These are phyloP conservation scores for Nitzschia sp. DNA, from an alignment of 108 stramenopile genomes.

Conservation along the genomic window DNA sequence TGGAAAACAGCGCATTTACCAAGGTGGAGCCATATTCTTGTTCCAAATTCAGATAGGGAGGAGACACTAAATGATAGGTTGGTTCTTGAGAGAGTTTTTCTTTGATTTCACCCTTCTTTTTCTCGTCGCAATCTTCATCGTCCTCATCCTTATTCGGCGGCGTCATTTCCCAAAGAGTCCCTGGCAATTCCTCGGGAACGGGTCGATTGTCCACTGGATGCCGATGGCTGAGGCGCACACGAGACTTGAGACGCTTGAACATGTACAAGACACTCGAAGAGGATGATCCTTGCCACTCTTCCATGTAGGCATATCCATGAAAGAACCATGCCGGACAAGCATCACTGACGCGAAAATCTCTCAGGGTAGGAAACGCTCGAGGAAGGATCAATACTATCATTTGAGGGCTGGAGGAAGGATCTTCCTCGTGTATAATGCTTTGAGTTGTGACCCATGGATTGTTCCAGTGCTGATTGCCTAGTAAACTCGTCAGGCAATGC, in stretches of 20 bases:
- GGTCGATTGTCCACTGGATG: background rate
- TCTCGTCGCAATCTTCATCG: slow-evolving; percentile 11
- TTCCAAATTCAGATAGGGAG: slow-evolving; percentile 59
- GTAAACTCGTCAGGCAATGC: slow-evolving; percentile 38
- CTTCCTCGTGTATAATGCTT: background rate
- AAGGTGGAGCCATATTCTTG: slow-evolving; percentile 34
- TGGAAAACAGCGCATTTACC: slow-evolving; percentile 40
- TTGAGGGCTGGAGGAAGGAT: background rate
- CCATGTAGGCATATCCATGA: slow-evolving; percentile 27
- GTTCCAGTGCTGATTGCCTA: slow-evolving; percentile 29
- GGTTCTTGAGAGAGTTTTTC: background rate
- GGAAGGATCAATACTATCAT: slow-evolving; percentile 11
- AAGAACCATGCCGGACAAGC: slow-evolving; percentile 54
- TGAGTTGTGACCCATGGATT: slow-evolving; percentile 42
- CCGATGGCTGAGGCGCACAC: background rate
- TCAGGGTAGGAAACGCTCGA: slow-evolving; percentile 7
- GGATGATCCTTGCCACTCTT: slow-evolving; percentile 18
- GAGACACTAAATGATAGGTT: slow-evolving; percentile 55
- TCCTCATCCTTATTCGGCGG: slow-evolving; percentile 14
- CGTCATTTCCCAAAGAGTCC: slow-evolving; percentile 71
- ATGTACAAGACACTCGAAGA: background rate
- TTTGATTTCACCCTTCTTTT: slow-evolving; percentile 17
- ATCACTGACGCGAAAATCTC: slow-evolving; percentile 52
- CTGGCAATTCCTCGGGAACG: slow-evolving; percentile 11
- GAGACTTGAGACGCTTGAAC: slow-evolving; percentile 19